Evolutionary conservation across 2,329 filamentous ascomycete species (phyloP).

Genomic region (Ophiosphaerella herpotricha): DNA sequence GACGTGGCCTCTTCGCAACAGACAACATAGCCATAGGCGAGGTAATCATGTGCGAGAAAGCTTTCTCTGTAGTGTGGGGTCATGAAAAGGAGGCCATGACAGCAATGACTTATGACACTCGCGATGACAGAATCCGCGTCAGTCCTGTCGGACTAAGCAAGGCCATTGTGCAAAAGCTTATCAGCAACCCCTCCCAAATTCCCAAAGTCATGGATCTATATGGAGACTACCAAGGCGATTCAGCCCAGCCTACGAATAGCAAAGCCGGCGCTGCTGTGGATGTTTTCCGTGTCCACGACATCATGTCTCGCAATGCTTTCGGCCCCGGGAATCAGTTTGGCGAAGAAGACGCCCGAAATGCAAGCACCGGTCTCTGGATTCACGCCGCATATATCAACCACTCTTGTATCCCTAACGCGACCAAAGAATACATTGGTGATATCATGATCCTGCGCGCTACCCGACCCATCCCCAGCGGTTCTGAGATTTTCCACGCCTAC

Average conservation of each 20-base stretch:
- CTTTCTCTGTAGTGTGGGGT: constrained; percentile 52
- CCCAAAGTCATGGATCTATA: constrained; percentile 40
- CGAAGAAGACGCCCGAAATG: constrained; percentile 25
- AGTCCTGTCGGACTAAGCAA: constrained; percentile 25
- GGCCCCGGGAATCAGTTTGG: constrained; percentile 39
- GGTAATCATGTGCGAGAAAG: constrained; percentile 62
- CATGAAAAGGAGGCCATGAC: constrained; percentile 50
- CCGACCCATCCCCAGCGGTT: constrained; percentile 29
- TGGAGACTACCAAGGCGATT: constrained; percentile 45
- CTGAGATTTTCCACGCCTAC: constrained; percentile 32
- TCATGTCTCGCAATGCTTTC: constrained; percentile 54
- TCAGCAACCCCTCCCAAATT: constrained; percentile 48
- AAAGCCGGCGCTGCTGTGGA: constrained; percentile 52
- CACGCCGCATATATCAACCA: constrained; percentile 52
- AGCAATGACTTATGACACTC: constrained; percentile 52
- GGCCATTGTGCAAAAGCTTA: constrained; percentile 53
- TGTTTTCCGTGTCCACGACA: constrained; percentile 54
- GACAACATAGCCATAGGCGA: constrained; percentile 55
- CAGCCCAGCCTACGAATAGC: constrained; percentile 3
- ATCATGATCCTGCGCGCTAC: constrained; percentile 48
- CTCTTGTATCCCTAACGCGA: constrained; percentile 49
- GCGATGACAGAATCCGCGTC: constrained; percentile 37
- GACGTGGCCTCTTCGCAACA: constrained; percentile 59
- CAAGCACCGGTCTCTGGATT: constrained; percentile 47
- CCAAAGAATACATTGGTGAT: constrained; percentile 49